Evolutionary conservation across 306 rosid genomes (phyloP).

Genomic region (Cucumis melo): DNA sequence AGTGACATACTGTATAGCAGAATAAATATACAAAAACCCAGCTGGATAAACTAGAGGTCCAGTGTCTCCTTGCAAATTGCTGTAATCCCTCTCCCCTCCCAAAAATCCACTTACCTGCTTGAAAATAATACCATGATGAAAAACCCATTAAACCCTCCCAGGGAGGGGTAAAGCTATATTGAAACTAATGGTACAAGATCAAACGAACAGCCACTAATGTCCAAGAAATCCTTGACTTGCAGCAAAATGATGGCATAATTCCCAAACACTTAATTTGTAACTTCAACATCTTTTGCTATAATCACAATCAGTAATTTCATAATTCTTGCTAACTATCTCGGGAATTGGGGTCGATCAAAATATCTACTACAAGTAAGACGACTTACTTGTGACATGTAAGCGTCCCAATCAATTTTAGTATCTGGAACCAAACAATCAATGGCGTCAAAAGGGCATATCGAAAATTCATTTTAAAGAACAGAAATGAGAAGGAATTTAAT

Average conservation of each 20-base stretch:
- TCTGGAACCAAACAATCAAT: conserved; percentile 31
- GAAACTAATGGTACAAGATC: background rate
- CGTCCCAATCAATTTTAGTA: conserved; percentile 98
- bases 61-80: conserved; percentile 81
- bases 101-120: conserved; percentile 52
- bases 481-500: background rate
- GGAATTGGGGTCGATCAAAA: background rate
- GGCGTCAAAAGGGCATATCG: background rate
- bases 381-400: conserved; percentile 83
- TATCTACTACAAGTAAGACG: background rate
- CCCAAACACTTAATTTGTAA: background rate
- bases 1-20: conserved; percentile 50
- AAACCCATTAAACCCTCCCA: background rate
- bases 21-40: conserved; percentile 67
- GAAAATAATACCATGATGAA: background rate
- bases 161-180: background rate
- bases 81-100: conserved; percentile 74
- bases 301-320: background rate
- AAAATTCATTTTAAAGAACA: background rate
- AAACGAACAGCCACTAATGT: background rate
- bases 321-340: background rate
- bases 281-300: background rate
- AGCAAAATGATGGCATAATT: background rate
- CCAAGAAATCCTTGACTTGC: background rate
- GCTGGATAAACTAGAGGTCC: conserved; percentile 96